Percentiles rank a stretch among this genome's conserved stretches.
These are phyloP conservation scores for Cephalotrichum gorgonifer DNA, from an alignment of 2,329 filamentous ascomycete species.

Conservation along the genomic window DNA sequence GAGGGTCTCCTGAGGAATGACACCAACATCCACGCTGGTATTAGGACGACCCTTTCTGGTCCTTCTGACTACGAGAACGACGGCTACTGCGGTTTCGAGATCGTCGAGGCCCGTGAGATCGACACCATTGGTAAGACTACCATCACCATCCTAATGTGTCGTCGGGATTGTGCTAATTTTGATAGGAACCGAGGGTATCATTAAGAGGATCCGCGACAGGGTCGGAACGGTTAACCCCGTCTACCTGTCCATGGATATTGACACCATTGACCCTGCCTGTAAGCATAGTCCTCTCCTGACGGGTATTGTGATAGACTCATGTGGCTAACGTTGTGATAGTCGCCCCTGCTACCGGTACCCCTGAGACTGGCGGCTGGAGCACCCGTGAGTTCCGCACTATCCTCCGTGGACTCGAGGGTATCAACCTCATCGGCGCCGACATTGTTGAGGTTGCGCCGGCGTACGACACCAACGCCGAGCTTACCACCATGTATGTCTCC, in stretches of 20 bases:
- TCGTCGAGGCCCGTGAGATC: slow-evolving; percentile 59
- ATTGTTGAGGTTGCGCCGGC: slow-evolving; percentile 80
- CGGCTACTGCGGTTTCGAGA: slow-evolving; percentile 75
- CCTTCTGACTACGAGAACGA: slow-evolving; percentile 78
- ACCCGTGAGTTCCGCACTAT: slow-evolving; percentile 80
- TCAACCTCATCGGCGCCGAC: slow-evolving; percentile 84
- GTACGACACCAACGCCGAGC: slow-evolving; percentile 70
- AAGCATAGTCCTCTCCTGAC: not conserved
- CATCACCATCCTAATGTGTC: no score
- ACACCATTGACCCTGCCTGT: slow-evolving; percentile 65
- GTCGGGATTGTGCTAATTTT: not conserved
- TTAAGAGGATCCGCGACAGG: slow-evolving; percentile 57
- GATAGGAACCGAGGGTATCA: slow-evolving; percentile 11
- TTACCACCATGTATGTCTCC: slow-evolving; percentile 39
- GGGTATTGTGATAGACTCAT: not conserved
- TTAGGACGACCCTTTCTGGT: slow-evolving; percentile 71
- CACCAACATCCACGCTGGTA: slow-evolving; percentile 79
- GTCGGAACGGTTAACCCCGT: slow-evolving; percentile 69
- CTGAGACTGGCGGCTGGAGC: slow-evolving; percentile 86
- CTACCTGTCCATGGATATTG: slow-evolving; percentile 73
- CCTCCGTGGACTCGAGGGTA: slow-evolving; percentile 65
- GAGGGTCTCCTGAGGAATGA: slow-evolving; percentile 74
- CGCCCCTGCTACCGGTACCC: slow-evolving; percentile 71
- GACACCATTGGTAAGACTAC: slow-evolving; percentile 35
- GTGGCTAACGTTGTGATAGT: no score